Base-by-base conservation (phyloP, 176 grass and related monocot genomes). In the Triticum turgidum region DNA sequence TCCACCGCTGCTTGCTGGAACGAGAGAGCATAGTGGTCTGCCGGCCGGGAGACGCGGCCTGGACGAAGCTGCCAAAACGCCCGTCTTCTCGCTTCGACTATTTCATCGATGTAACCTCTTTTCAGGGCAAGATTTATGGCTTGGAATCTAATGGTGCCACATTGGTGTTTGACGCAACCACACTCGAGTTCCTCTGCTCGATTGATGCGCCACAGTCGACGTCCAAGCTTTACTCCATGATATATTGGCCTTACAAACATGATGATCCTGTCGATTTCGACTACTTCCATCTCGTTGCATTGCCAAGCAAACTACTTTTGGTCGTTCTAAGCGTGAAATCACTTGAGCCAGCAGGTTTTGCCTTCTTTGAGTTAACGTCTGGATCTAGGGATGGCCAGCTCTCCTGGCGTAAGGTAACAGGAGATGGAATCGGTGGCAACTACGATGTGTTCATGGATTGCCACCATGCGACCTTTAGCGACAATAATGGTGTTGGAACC, bases 11-110 rank as follows among this genome's bases (percentile, higher is more conserved):
- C 2, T 39, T 70, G 6, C 71, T 11, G 11, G 72, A 17, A 21
- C 5, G 25, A 61, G 18, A 67, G 65, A 33, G 17, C 9, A 37
- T 84, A 17, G 35, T 24, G 4, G 24, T n/a, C 70, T 84, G 82
- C 56, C 61, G 42, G 41, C 72, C 83, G 0, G 73, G 72, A 15
- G 83, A 85, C 29, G 59, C 39, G 18, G 83, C 83, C 7, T 84
- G 83, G 61, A 77, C 72, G 27, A 38, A 2, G 72, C 59, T 77
- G 58, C 4, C 12, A 7, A 62, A 11, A 12, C 29, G 25, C 33
- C 33, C 33, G 1, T 37, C 67, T 38, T 69, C 7, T 21, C 15
- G 8, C 17, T 21, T 4, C 33, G 33, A 69, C 0, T 51, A 51
- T 52, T 70, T 38, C 35, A 2, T 70, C 34, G 17, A 70, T 6